phyloP scores from a whole-genome alignment of 768 basidiomycete genomes.

The Paxillus ammoniavirescens region DNA sequence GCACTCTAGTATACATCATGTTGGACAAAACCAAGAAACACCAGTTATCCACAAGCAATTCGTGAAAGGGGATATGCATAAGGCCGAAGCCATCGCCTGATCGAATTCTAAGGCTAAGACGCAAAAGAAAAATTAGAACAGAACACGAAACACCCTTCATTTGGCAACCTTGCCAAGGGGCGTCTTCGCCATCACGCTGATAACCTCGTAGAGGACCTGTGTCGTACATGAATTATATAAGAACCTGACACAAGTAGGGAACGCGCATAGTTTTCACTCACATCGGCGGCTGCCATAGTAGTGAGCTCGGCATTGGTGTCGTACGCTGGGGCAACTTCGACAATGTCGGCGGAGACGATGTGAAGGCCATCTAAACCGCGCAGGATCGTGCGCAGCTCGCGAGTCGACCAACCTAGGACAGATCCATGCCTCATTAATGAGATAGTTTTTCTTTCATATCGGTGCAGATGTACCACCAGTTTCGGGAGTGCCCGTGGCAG shows the following conservation, averaged over 20 bases:
- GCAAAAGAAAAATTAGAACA: background rate
- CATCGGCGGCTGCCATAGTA: conserved; percentile 62
- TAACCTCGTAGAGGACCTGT: conserved; percentile 70
- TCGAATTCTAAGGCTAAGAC: too few relatives aligned
- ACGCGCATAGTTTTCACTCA: conserved; percentile 29
- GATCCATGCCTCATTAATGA: too few relatives aligned
- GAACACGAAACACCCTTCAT: background rate
- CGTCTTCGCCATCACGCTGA: conserved; percentile 80
- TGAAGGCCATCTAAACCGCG: conserved; percentile 72
- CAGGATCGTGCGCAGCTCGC: conserved; percentile 75
- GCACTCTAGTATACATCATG: too few relatives aligned
- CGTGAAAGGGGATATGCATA: too few relatives aligned
- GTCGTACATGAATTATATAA: conserved; percentile 5
- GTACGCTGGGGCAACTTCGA: conserved; percentile 84
- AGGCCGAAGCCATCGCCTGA: too few relatives aligned
- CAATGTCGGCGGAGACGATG: conserved; percentile 80
- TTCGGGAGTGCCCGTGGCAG: conserved; percentile 83
- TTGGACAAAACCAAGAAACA: too few relatives aligned
- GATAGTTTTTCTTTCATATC: too few relatives aligned
- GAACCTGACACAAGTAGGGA: conserved; percentile 2
- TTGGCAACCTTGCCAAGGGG: conserved; percentile 59
- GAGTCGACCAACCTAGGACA: conserved; percentile 61
- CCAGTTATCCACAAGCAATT: too few relatives aligned
- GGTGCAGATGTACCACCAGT: conserved; percentile 52
- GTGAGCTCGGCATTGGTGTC: conserved; percentile 66